These are phyloP conservation scores for Podaxis pistillaris DNA, from an alignment of 768 basidiomycete species.

Conservation along the genomic window DNA sequence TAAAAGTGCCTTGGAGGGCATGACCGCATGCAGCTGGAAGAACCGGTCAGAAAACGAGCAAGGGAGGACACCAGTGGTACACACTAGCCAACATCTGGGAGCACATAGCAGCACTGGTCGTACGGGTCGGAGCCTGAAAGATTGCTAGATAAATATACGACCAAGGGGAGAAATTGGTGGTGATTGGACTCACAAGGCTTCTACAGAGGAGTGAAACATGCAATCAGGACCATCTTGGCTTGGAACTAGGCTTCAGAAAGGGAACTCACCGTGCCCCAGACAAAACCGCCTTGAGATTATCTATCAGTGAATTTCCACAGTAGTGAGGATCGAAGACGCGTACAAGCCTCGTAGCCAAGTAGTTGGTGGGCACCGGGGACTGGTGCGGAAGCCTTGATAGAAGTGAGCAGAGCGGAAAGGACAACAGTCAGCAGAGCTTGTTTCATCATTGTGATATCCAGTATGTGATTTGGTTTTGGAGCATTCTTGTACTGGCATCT, in stretches of 20 bases:
- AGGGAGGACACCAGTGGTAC: background rate
- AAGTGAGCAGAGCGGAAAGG: background rate
- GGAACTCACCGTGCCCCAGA: slow-evolving; percentile 2
- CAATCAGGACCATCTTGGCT: background rate
- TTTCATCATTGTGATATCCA: background rate
- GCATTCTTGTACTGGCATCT: no score
- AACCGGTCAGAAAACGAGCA: background rate
- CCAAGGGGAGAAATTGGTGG: background rate
- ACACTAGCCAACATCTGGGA: background rate
- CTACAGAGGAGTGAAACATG: background rate
- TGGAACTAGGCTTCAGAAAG: background rate
- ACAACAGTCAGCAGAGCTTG: background rate
- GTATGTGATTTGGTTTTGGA: background rate
- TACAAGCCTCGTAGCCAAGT: slow-evolving; percentile 1
- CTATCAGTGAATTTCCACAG: background rate
- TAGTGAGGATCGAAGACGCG: background rate
- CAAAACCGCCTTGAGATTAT: slow-evolving; percentile 1
- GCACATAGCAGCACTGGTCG: background rate
- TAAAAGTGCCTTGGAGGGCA: background rate
- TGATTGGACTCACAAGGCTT: slow-evolving; percentile 1
- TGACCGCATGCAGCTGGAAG: background rate
- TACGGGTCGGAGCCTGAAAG: background rate
- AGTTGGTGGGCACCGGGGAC: background rate
- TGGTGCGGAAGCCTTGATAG: background rate
- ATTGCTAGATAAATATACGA: background rate